Conservation (phyloP, 768 basidiomycete species). For the Lentinula detonsa region DNA sequence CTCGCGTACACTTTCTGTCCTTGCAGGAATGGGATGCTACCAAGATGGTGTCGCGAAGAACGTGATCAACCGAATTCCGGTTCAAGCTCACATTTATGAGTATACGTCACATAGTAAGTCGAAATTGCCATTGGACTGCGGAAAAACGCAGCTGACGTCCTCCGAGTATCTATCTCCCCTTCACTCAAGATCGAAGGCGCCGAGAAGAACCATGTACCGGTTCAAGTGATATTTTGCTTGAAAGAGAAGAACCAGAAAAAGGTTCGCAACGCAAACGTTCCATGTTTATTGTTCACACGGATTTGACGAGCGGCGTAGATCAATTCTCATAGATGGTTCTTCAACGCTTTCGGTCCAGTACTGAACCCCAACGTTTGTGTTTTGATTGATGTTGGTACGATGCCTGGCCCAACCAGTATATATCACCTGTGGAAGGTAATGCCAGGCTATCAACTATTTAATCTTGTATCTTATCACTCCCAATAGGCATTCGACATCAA, state of each 20-base stretch:
- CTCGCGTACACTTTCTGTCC: conserved; percentile 72
- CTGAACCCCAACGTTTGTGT: conserved; percentile 91
- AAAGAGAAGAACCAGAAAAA: conserved; percentile 95
- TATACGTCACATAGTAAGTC: conserved; percentile 85
- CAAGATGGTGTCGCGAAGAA: conserved; percentile 93
- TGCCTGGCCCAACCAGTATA: conserved; percentile 65
- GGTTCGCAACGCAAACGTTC: neutral
- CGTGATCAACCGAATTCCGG: conserved; percentile 74
- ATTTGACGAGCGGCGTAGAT: conserved; percentile 31
- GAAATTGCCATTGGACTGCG: neutral
- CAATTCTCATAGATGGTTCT: conserved; percentile 93
- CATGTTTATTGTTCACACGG: neutral
- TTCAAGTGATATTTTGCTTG: conserved; percentile 89
- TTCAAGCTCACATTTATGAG: conserved; percentile 88
- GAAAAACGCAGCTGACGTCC: conserved; percentile 4
- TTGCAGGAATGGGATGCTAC: conserved; percentile 92
- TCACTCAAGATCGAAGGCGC: conserved; percentile 77
- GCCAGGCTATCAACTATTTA: conserved; percentile 8
- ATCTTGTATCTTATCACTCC: conserved; percentile 20
- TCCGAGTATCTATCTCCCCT: conserved; percentile 71
- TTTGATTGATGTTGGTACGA: conserved; percentile 80
- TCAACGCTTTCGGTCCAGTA: conserved; percentile 81
- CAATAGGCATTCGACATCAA: conserved; percentile 78
- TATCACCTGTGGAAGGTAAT: conserved; percentile 63
- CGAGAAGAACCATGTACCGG: conserved; percentile 77